phyloP scores from a whole-genome alignment of 768 basidiomycete genomes.

The Scleroderma bovista region DNA sequence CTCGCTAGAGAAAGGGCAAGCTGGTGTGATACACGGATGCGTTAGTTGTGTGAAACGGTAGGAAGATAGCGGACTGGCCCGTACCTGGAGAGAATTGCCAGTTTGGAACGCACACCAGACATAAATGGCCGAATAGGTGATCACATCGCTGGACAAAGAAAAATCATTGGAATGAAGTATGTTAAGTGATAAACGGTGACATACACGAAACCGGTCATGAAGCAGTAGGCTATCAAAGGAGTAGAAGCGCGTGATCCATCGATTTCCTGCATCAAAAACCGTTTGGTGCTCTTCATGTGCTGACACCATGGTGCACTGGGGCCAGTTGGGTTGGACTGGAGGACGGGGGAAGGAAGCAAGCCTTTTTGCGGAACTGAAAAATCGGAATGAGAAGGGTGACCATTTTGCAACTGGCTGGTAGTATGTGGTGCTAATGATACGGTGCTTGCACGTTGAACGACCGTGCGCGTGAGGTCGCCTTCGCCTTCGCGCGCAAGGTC shows the following conservation, averaged over 20 bases:
- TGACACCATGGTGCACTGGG: not conserved
- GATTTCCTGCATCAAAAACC: constrained; percentile 4
- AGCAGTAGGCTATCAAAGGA: constrained; percentile 57
- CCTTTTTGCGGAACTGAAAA: not conserved
- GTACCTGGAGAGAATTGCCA: constrained; percentile 62
- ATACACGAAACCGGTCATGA: constrained; percentile 71
- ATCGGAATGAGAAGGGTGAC: not conserved
- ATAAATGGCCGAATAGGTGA: constrained; percentile 71
- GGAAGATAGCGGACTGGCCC: not conserved
- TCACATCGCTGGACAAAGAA: constrained; percentile 41
- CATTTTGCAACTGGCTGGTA: not conserved
- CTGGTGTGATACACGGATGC: constrained; percentile 38
- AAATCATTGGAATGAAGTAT: not conserved
- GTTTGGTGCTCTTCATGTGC: not conserved
- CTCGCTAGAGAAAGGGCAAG: constrained; percentile 76
- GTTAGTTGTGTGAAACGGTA: not conserved
- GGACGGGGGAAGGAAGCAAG: not conserved
- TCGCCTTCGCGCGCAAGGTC: not conserved
- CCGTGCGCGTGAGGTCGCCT: not conserved
- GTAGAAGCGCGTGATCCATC: constrained; percentile 32
- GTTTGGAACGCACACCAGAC: constrained; percentile 83
- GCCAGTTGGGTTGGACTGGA: not conserved
- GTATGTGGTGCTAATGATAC: not conserved
- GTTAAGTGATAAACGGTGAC: constrained; percentile 17
- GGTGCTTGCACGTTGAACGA: not conserved